Evolutionary conservation across 768 basidiomycete species (phyloP), one percentile per base, ranked within the genome.

Genomic region (Thelephora aurantiotincta): DNA sequence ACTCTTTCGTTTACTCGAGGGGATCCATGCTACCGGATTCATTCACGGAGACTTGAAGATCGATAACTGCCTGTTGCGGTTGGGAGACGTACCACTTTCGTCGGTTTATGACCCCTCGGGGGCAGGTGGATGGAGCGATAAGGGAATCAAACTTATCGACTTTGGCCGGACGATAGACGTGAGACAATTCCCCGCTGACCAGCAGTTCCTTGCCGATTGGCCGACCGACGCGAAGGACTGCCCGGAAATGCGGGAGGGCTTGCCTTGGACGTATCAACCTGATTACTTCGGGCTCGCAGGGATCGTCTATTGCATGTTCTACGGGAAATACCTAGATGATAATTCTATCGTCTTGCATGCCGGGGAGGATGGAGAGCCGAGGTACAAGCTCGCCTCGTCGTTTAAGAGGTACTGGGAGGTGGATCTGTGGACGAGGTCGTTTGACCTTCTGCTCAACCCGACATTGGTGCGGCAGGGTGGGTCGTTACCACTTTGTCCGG

Each of bases 1-100:
- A 62, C 75, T 98, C 5, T 64, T 97, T 35, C 80, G 81, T 22
- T 65, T 86, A 9, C 64, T 97, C 37, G 91, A 93, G 58, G 80
- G 73, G 14, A 75, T 97, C 60, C 96, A 98, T 61, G 48, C 58
- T 13, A 67, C 72, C 0, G 88, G 90, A 11, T 88, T 98, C 67
- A 87, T 99, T 55, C 96, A 99, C 57, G 94, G 96, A 30, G 96
- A 99, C 65, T 74, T 99, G 52, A 99, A 99, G 70, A 96, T 98
- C 62, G 96, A 99, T 66, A 99, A 99, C 65, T 96, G 93, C 60
- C 74, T 99, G n/a, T 69, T 98, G 7, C 80, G 96, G 4, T 72
- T 99, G 41, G 79, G 80, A 1, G 63, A 73, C 0, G 69, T 80
- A 0, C 71, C 76, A 1, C 90, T 93, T 82, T 74, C 78, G 1